Base-by-base conservation (phyloP, 164 flowering plant genomes). In the Stephania cephalantha region DNA sequence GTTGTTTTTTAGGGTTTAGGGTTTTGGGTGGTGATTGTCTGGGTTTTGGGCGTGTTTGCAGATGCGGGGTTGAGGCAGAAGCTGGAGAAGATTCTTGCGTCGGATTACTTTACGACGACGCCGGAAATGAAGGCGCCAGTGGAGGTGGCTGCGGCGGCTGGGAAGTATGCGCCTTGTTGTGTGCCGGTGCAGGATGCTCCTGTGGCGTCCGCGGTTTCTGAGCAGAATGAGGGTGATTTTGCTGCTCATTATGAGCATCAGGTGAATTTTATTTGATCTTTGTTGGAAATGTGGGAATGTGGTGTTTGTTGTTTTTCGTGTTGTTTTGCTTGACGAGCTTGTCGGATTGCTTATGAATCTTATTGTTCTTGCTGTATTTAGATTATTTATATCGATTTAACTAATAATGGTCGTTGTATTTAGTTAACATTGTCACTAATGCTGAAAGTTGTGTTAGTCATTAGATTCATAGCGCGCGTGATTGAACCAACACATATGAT, bases 71-170 rank as follows among this genome's bases (percentile, higher is more conserved):
- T 96, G 90, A 88, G 95, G 75, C 90, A 88, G 83, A 84, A 86
- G 82, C 78, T 96, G 45, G 80, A 85, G 68, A 94, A 89, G 88
- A 96, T 94, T 30, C 77, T 94, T 89, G 84, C 89, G 31, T 94
- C 95, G 2, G 95, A 92, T 61, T 96, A 92, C 79, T 85, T 86
- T 75, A 94, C 93, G 13, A 87, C 88, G 6, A 84, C 90, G 5
- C 99, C 99, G 1, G 92, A 90, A 84, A 91, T 94, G 86, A 90
- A 83, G 74, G 89, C 90, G 70, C 87, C 96, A 0, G 90, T 83
- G 53, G 96, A 92, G 52, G 86, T 89, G 72, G 94, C 88, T 22
- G 92, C 89, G 6, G 93, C 93, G 73, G 93, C 93, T 58, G 93
- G 86, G 12, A 88, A 81, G 67, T 93, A 84, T 81, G 86, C 75